Evolutionary conservation across 1,284 basidiomycete genomes (phyloP), one percentile per base, ranked within the genome.

Genomic region (Austropuccinia psidii): DNA sequence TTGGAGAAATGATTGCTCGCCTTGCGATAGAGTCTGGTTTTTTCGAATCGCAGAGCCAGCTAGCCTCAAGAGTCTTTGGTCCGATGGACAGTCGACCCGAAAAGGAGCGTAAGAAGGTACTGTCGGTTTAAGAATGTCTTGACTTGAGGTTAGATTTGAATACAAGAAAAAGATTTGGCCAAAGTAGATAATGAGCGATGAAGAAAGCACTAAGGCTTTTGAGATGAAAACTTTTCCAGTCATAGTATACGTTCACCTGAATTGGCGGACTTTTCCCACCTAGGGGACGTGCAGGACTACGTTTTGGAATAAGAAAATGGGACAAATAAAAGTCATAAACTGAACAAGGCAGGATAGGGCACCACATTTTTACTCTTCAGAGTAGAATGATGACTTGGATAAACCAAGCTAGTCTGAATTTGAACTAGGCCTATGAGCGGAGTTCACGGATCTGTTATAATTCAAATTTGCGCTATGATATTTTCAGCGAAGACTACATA

Each of bases 11-110:
- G 33, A 24, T n/a, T 50, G 11, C 35, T 70, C 68, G 24, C 52
- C 68, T 45, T 15, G 13, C 19, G 55, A 70, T 33, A 70, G 43
- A 24, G 57, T 61, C 27, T 70, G 68, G 52, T 33, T 70, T 6
- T 27, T 19, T 2, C 37, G 15, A 7, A 24, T 1, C 24, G 57
- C 45, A 2, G 55, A 60, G 19, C 66, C 66, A 31, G 68, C 5
- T n/a, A 61, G 21, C 54, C 68, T 54, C 52, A 70, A 24, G 6
- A 70, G 43, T 58, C 17, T 19, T 31, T n/a, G 49, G 7, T 52
- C 45, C 24, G 29, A 13, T 4, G 68, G 68, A 21, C 68, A 70
- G 17, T 45, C 19, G 31, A 57, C 45, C 24, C n/a, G 17, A 13
- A 27, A 15, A n/a, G 68, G 68, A 24, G 68, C 68, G 37, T 61